Base-by-base conservation (phyloP, 176 grass and related monocot species). In the Bromus sterilis region DNA sequence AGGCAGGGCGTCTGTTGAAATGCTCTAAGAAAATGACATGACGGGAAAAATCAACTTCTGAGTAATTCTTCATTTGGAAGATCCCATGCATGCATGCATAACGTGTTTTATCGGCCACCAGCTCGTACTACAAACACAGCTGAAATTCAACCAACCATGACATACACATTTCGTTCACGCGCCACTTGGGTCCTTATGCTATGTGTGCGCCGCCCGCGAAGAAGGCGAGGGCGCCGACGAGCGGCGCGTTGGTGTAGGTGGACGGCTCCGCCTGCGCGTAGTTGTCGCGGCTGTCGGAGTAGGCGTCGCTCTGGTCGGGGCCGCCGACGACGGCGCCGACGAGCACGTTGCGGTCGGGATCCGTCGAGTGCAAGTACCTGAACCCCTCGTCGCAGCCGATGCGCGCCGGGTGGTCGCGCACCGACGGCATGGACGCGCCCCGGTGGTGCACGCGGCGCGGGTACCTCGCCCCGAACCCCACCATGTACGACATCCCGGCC, bases 181-280 rank as follows among this genome's bases (percentile, higher is more conserved):
- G 31, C 32, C 62, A 21, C 37, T 36, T 10, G 9, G 10, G 20
- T 21, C 23, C 56, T 58, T 34, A 23, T 66, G 66, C n/a, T n/a
- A 12, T 60, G 31, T 4, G 59, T 71, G 20, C 39, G 23, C 66
- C 39, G 23, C 66, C 90, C 2, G 87, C 81, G 23, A 90, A 82
- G 81, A 82, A 93, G 3, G 91, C 91, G n/a, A 93, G 91, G 40
- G 58, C 81, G 11, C 91, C 87, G 8, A 93, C 85, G 71, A 93
- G 83, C 23, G 88, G 91, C 59, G 88, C 88, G 70, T 93, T 93
- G 77, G 86, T 91, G 75, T 93, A 93, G 11, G 88, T 93, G 1
- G 85, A 62, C 0, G 91, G 91, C 66, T 93, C 91, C 0, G 88
- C 46, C 46, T 93, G 91, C 18, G 64, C 77, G 82, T 73, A 91